Conservation (phyloP, 345 rosid genomes). For the Toxicodendron radicans region DNA sequence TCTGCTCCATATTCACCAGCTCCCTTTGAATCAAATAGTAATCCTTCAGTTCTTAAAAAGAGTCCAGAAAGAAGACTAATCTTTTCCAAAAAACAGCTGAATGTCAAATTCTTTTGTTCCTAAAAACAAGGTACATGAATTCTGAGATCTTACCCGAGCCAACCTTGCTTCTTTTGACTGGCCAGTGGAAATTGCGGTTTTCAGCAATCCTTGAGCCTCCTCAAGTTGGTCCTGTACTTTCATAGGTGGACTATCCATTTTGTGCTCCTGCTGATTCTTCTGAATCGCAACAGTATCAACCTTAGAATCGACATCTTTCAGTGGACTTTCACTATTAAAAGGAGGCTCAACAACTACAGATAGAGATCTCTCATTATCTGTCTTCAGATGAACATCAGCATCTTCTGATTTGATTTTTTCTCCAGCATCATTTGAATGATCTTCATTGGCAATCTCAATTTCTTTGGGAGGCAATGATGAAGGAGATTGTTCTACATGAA, state of each 20-base stretch:
- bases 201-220: conserved; percentile 97
- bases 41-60: neutral
- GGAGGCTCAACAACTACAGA: conserved; percentile 39
- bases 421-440: conserved; percentile 34
- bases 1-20: neutral
- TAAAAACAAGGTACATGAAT: neutral
- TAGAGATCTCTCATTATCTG: conserved; percentile 45
- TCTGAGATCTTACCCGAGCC: conserved; percentile 75
- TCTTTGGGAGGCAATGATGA: conserved; percentile 48
- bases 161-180: conserved; percentile 98
- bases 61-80: neutral
- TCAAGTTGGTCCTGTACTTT: conserved; percentile 86
- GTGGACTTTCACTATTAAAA: conserved; percentile 32
- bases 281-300: conserved; percentile 40
- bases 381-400: conserved; percentile 41
- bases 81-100: conserved; percentile 1
- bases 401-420: conserved; percentile 28
- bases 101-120: conserved; percentile 1
- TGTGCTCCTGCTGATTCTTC: conserved; percentile 45
- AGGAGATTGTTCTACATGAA: conserved; percentile 34
- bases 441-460: conserved; percentile 42
- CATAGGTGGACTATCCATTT: conserved; percentile 39
- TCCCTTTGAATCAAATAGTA: neutral
- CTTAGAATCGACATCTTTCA: conserved; percentile 39
- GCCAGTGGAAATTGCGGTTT: conserved; percentile 79